Evolutionary conservation across 257 asterid species (phyloP), one percentile per base, ranked within the genome.

Genomic region (Solanum sparsipilum): DNA sequence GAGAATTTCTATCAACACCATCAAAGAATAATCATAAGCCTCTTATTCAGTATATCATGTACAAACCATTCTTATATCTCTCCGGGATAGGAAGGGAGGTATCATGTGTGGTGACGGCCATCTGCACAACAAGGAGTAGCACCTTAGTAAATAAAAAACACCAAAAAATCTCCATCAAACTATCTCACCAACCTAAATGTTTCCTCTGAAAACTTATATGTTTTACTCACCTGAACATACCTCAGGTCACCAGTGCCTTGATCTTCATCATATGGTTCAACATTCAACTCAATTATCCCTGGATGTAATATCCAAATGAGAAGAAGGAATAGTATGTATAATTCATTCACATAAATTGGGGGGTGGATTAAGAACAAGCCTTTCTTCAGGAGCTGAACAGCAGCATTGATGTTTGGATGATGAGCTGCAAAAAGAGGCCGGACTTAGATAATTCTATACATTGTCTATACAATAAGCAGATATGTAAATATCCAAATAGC

Each of bases 91-190:
- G 96, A 74, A 94, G 98, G 87, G 98, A 93, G 60, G 99, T 96
- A 93, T 92, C 92, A 88, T 96, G 86, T n/a, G 98, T 94, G 13
- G 99, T 95, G 89, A 96, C 98, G 81, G 99, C 97, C 97, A 96
- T 95, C 99, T 96, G 90, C 83, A 85, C 39, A 88, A 36, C 6
- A 82, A 87, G 63, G 84, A 88, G 65, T 63, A 36, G 76, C 89
- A 79, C 46, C 78, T 85, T 67, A 29, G 73, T 21, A 21, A 25
- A 35, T 11, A 65, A 76, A 83, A 9, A 65, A 87, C 10, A 63
- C 46, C 85, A 81, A n/a, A 87, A 38, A 12, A 20, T 18, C 1
- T 56, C n/a, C 65, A 56, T 7, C n/a, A 21, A 56, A 20, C 65
- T 20, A 20, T 21, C 79, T 71, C 72, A 46, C n/a, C 4, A n/a